Base-by-base conservation (phyloP, 805 yeast genomes). In the Zygoascus flipseniorum region DNA sequence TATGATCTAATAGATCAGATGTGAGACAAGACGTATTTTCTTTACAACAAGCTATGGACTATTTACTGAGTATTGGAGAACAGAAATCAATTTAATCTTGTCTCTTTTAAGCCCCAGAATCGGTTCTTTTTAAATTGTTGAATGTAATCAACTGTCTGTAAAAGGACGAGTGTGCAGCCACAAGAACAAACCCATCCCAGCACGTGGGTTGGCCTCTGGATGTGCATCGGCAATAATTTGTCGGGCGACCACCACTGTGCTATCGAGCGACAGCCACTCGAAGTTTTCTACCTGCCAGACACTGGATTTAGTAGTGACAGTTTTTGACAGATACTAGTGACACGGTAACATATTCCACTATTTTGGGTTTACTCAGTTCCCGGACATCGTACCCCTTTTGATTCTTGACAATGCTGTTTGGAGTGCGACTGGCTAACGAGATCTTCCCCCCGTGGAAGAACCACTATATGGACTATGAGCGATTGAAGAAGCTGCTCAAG, bases 381-480 rank as follows among this genome's bases (percentile, higher is more conserved):
- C 28, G 28, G 28, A 23, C 6, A 23, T 23, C 28, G 28, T 23
- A 10, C 16, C 6, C 26, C 9, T 10, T 16, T 18, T 19, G 13
- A n/a, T 42, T 42, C 5, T 42, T 19, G 19, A 45, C 31, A 16
- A 89, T 93, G 98, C 71, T 92, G 52, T 92, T 92, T 65, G 95
- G 95, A 51, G 87, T 80, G 50, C 88, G 86, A 65, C 75, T 92
- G 53, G 83, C 84, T 52, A 82, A 80, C 59, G 97, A 90, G 67
- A 80, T 81, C 37, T 89, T 86, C 69, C 81, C 82, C 47, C 96
- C 97, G 1, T 92, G 99, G 99, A 85, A 80, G 67, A 78, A 84
- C 71, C 89, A 93, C 70, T 93, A 93, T 69, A 82, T 92, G 60
- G 79, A 86, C 51, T 92, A 92, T 64, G 97, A 92, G 70, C 92